A percentile compares a stretch with the other conserved stretches of the same genome.
Evolutionary conservation across 768 basidiomycete species (phyloP).

Genomic region (Mrakia frigida): DNA sequence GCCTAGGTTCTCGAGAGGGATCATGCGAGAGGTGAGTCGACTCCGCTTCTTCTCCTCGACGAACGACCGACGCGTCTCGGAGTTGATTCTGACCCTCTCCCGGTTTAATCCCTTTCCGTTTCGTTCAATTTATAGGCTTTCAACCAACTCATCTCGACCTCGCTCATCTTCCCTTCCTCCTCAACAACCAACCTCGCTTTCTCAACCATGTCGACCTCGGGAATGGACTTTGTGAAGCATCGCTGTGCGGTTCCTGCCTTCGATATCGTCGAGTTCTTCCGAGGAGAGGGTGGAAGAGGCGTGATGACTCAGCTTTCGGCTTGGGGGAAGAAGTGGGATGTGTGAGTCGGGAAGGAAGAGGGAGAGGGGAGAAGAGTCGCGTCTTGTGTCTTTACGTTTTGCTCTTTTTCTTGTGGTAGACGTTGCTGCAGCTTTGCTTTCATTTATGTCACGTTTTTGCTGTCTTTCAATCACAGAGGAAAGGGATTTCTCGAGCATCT

Average conservation of each 20-base stretch:
- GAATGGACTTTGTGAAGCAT: slow-evolving; percentile 70
- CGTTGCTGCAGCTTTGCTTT: too few relatives aligned
- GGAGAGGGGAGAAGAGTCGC: background rate
- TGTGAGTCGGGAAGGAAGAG: slow-evolving; percentile 12
- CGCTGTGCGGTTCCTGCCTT: slow-evolving; percentile 60
- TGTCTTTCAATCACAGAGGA: too few relatives aligned
- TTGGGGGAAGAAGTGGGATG: slow-evolving; percentile 44
- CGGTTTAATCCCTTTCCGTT: background rate
- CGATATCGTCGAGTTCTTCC: slow-evolving; percentile 51
- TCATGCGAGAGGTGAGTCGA: slow-evolving; percentile 56
- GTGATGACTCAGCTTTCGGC: slow-evolving; percentile 40
- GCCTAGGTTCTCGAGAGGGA: slow-evolving; percentile 38
- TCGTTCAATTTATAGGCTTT: slow-evolving; percentile 57
- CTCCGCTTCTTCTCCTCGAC: slow-evolving; percentile 52
- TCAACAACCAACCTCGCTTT: slow-evolving; percentile 39
- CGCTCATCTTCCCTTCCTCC: slow-evolving; percentile 52
- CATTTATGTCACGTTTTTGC: too few relatives aligned
- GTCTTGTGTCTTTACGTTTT: too few relatives aligned
- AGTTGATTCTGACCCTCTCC: background rate
- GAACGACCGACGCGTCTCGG: background rate
- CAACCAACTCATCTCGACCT: slow-evolving; percentile 58
- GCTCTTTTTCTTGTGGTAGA: too few relatives aligned
- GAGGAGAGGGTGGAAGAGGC: slow-evolving; percentile 39
- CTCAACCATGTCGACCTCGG: slow-evolving; percentile 51
- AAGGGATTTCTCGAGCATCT: too few relatives aligned